Conservation (phyloP, 176 grass and related monocot genomes). For the Echinochloa phyllopogon region DNA sequence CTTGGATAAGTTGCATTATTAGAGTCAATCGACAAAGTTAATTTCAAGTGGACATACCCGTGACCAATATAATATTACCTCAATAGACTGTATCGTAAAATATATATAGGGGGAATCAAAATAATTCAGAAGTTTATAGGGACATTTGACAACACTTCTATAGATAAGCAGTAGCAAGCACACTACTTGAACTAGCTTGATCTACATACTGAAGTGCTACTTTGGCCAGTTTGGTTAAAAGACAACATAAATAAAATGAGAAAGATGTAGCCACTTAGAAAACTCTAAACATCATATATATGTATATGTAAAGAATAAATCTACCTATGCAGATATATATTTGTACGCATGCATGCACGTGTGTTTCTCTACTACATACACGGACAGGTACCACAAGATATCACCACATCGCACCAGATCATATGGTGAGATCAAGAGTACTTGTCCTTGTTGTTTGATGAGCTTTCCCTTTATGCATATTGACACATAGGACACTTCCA, state of each 20-base stretch:
- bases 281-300: not conserved
- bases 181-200: not conserved
- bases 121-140: not conserved
- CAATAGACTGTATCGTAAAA: no score
- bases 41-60: no score
- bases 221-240: not conserved
- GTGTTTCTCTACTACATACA: constrained; percentile 22
- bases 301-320: not conserved
- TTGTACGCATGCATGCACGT: not conserved
- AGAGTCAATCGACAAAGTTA: no score
- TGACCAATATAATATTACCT: no score
- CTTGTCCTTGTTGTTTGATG: constrained; percentile 48
- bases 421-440: constrained; percentile 70
- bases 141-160: not conserved
- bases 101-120: not conserved
- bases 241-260: not conserved
- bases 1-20: no score
- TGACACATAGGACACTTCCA: not conserved
- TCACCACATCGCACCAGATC: constrained; percentile 50
- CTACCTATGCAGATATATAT: not conserved
- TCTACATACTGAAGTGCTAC: no score
- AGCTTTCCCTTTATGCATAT: constrained; percentile 18
- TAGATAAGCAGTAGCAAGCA: not conserved
- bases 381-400: constrained; percentile 60
- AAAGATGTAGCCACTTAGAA: no score